Percentiles rank a stretch among this genome's conserved stretches.
Evolutionary conservation across 176 grass and related monocot species (phyloP).

Genomic region (Pontederia crassipes): DNA sequence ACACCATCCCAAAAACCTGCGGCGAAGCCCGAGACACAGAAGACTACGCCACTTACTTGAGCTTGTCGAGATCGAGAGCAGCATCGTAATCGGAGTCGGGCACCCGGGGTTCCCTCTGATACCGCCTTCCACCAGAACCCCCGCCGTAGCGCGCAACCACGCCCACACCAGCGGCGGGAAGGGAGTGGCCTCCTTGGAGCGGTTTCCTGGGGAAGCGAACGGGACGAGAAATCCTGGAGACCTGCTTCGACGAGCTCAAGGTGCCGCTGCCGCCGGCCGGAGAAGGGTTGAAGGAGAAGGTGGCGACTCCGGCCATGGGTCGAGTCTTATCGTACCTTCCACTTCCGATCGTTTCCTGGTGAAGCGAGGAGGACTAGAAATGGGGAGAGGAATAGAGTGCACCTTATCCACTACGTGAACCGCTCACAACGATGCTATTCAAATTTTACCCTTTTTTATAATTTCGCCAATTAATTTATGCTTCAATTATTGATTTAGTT

Average conservation of each 20-base stretch:
- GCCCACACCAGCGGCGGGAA: neutral
- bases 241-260: neutral
- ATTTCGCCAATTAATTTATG: too few relatives aligned
- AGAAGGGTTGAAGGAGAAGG: constrained; percentile 19
- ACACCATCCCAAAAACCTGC: too few relatives aligned
- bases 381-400: too few relatives aligned
- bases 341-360: too few relatives aligned
- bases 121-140: constrained; percentile 5
- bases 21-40: too few relatives aligned
- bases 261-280: constrained; percentile 4
- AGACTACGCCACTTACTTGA: constrained; percentile 34
- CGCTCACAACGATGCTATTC: too few relatives aligned
- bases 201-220: constrained; percentile 12
- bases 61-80: constrained; percentile 61
- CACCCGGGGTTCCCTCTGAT: neutral
- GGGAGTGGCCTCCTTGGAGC: neutral
- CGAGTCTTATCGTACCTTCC: too few relatives aligned
- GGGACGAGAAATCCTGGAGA: neutral
- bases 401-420: too few relatives aligned
- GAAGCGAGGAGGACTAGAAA: too few relatives aligned
- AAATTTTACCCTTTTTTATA: too few relatives aligned
- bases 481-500: too few relatives aligned
- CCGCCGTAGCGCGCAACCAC: constrained; percentile 25
- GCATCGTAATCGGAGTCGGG: constrained; percentile 51
- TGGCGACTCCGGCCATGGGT: constrained; percentile 28